Conservation (phyloP, 1,284 basidiomycete species). For the Mycosarcoma mackinlayi region DNA sequence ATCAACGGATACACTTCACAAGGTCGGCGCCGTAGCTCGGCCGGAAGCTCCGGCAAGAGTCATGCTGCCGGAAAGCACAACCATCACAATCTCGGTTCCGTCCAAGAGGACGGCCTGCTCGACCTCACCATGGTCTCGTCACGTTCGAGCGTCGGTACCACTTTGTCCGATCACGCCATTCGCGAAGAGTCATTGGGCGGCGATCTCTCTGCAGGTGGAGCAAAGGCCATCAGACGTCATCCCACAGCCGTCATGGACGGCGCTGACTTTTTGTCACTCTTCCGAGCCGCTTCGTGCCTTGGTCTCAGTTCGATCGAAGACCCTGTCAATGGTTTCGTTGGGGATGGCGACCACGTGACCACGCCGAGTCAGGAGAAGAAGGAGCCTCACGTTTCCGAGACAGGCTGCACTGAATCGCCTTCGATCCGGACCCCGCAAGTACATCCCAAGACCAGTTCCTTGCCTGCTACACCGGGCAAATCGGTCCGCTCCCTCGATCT, state of each 20-base stretch:
- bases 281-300: conserved; percentile 21
- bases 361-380: conserved; percentile 21
- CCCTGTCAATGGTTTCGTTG: background rate
- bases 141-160: conserved; percentile 34
- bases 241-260: conserved; percentile 21
- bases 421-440: conserved; percentile 33
- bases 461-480: conserved; percentile 31
- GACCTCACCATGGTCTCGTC: conserved; percentile 35
- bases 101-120: conserved; percentile 44
- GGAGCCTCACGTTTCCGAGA: conserved; percentile 19
- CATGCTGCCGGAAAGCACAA: conserved; percentile 4
- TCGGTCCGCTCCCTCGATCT: conserved; percentile 39
- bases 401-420: conserved; percentile 26
- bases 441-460: conserved; percentile 17
- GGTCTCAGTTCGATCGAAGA: conserved; percentile 25
- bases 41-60: conserved; percentile 28
- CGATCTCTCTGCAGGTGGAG: conserved; percentile 19
- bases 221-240: conserved; percentile 11
- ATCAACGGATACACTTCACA: background rate
- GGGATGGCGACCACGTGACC: conserved; percentile 9
- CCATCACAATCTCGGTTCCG: conserved; percentile 40
- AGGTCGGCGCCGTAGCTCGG: conserved; percentile 33
- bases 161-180: conserved; percentile 23
- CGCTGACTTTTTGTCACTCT: conserved; percentile 33
- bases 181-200: conserved; percentile 16